Evolutionary conservation across 805 yeast genomes (phyloP).

Genomic region (Sungouiella blattae): DNA sequence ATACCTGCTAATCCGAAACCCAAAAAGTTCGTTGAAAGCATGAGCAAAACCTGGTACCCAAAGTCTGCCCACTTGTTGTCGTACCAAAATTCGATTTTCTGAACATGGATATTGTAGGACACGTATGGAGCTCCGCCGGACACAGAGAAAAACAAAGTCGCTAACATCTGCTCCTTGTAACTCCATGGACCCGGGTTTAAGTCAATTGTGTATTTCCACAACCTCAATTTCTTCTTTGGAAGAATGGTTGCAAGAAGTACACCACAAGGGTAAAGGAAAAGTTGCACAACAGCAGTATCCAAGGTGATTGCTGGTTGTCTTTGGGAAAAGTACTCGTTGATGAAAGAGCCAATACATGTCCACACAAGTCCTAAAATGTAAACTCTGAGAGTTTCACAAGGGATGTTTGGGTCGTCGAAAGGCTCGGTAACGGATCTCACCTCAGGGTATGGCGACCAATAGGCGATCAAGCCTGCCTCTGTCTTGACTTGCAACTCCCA

Average conservation of each 20-base stretch:
- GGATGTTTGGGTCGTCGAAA: conserved; percentile 31
- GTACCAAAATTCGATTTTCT: conserved; percentile 15
- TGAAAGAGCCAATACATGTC: conserved; percentile 27
- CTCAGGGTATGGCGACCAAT: conserved; percentile 41
- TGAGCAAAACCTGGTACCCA: conserved; percentile 23
- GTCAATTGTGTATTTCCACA: conserved; percentile 33
- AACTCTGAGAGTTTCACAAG: conserved; percentile 36
- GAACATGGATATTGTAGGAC: conserved; percentile 25
- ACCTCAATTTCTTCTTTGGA: conserved; percentile 37
- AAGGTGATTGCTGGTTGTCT: conserved; percentile 15
- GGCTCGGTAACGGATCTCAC: conserved; percentile 39
- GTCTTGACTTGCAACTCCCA: conserved; percentile 33
- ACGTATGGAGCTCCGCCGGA: conserved; percentile 28
- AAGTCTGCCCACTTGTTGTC: conserved; percentile 23
- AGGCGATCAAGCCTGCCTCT: conserved; percentile 38
- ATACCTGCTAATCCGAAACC: conserved; percentile 33
- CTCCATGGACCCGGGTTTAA: conserved; percentile 66
- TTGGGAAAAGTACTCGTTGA: conserved; percentile 15
- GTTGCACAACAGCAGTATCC: conserved; percentile 12
- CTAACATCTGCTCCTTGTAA: conserved; percentile 62
- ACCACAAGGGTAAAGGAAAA: conserved; percentile 24
- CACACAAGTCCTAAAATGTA: conserved; percentile 17
- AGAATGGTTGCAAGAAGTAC: conserved; percentile 35
- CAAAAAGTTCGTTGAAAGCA: conserved; percentile 22
- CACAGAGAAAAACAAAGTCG: conserved; percentile 43